Evolutionary conservation across 169 alveolate species (phyloP), one percentile per base, ranked within the genome.

Genomic region (Plasmodium blacklocki): DNA sequence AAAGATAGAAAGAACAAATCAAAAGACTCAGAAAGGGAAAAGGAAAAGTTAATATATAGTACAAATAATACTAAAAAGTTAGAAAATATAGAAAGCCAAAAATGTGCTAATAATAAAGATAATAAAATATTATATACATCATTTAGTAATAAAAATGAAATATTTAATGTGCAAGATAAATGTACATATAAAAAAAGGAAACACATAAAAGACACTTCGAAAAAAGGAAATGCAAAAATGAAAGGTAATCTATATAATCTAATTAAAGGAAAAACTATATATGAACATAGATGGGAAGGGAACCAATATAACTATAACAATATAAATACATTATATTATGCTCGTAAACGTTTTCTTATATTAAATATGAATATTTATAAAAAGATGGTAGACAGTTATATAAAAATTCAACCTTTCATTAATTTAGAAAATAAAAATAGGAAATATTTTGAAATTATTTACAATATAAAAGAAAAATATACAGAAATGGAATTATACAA

Each of bases 361-460:
- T 18, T 54, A 32, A 80, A 80, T 56, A 19, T 54, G 56, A 80
- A 80, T 52, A 67, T 80, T 67, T 68, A 80, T 62, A 67, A 67
- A 80, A 80, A 80, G 11, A 29, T 80, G 71, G 56, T 68, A 18
- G 58, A 80, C 15, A 52, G 43, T 80, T 80, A 80, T 58, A 15
- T 21, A 11, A 80, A 80, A 56, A 21, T 80, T 47, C 80, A 80
- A 63, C 29, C 58, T 1, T 52, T 80, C 21, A 68, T 67, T 15
- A 64, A 63, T 58, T 11, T 80, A 23, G 83, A 80, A 47, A 45
- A 68, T 70, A 68, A 5, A 29, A 80, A 80, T 29, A 68, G 11
- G n/a, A 66, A n/a, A 62, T 80, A 80, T 32, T 7, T 15, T 56
- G 73, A 54, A 67, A 54, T 80, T 18, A 58, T 80, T 50, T 43